Conservation (phyloP, 352 stramenopile genomes). For the Globisporangium uncinulatum region DNA sequence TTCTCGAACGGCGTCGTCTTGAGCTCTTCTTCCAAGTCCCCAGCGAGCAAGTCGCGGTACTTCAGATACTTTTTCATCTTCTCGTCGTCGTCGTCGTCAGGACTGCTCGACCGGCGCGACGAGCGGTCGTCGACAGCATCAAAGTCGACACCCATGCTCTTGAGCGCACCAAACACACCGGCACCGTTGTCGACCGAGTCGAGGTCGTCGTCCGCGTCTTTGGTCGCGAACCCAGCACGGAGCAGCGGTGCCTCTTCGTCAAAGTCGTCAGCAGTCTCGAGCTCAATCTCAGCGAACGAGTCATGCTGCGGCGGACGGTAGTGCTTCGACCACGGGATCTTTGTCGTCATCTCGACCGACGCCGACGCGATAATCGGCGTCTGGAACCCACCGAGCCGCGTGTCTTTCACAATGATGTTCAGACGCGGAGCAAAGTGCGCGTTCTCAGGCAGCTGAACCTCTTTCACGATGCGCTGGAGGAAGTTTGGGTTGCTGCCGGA, state of each 20-base stretch:
- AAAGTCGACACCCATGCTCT: constrained; percentile 80
- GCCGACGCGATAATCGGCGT: constrained; percentile 79
- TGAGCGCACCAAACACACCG: constrained; percentile 80
- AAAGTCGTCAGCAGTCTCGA: constrained; percentile 55
- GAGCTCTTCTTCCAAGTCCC: constrained; percentile 63
- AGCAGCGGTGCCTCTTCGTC: constrained; percentile 51
- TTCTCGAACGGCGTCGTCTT: constrained; percentile 88
- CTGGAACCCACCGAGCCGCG: constrained; percentile 80
- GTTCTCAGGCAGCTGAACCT: constrained; percentile 84
- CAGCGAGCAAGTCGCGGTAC: constrained; percentile 61
- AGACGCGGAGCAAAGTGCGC: constrained; percentile 83
- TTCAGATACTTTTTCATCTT: constrained; percentile 76
- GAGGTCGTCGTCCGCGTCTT: constrained; percentile 16
- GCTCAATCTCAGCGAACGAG: constrained; percentile 57
- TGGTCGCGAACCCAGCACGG: constrained; percentile 10
- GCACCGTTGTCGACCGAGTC: constrained; percentile 69
- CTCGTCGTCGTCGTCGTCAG: constrained; percentile 53
- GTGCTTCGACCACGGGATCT: constrained; percentile 80
- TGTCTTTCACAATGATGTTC: constrained; percentile 89
- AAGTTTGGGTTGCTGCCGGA: constrained; percentile 86
- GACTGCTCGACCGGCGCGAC: constrained; percentile 45
- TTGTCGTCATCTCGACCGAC: constrained; percentile 79
- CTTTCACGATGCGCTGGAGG: constrained; percentile 85
- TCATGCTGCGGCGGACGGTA: constrained; percentile 68
- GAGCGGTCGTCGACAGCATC: constrained; percentile 54